Percentiles rank a stretch among this genome's conserved stretches.
Conservation (phyloP, 176 grass and related monocot species). For the Hordeum vulgare region DNA sequence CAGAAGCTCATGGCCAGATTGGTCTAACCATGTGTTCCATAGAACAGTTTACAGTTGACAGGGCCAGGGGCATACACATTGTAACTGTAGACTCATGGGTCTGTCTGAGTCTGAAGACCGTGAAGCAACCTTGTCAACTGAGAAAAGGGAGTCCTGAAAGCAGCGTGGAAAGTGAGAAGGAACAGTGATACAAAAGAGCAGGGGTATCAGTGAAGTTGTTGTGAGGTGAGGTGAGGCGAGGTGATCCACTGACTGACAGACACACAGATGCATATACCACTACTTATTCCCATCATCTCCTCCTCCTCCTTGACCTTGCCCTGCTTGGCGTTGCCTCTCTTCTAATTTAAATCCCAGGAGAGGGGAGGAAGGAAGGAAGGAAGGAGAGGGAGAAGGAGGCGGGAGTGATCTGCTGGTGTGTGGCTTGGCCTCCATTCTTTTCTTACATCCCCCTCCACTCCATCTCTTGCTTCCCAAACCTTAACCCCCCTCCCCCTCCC, state of each 20-base stretch:
- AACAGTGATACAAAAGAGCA: slow-evolving; percentile 15
- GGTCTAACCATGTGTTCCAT: too few relatives aligned
- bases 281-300: slow-evolving; percentile 21
- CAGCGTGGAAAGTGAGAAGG: slow-evolving; percentile 14
- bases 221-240: background rate
- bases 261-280: background rate
- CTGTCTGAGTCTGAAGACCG: too few relatives aligned
- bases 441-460: slow-evolving; percentile 39
- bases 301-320: background rate
- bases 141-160: background rate
- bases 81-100: too few relatives aligned
- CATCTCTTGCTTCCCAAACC: slow-evolving; percentile 40
- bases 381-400: background rate
- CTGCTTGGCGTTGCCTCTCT: slow-evolving; percentile 18
- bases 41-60: too few relatives aligned
- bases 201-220: slow-evolving; percentile 27
- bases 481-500: slow-evolving; percentile 19
- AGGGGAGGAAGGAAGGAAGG: background rate
- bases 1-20: too few relatives aligned
- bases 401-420: background rate
- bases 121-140: too few relatives aligned
- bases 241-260: background rate
- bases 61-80: too few relatives aligned
- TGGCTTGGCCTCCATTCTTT: slow-evolving; percentile 42
- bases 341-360: slow-evolving; percentile 45